phyloP scores from a whole-genome alignment of 805 yeast species.

The Starmerella powellii region DNA sequence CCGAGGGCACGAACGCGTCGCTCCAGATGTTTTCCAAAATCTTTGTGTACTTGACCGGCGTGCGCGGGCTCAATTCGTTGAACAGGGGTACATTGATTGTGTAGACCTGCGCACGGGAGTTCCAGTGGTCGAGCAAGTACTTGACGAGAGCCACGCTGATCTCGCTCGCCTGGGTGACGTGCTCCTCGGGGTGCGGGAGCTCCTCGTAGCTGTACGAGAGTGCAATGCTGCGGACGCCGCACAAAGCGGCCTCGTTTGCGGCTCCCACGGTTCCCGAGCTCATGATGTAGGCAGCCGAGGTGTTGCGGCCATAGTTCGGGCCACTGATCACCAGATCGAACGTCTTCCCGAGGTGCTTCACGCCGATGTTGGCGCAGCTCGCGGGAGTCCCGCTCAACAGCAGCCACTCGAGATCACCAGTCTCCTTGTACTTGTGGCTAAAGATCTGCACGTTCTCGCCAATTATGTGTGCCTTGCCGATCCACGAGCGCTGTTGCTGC shows the following conservation, averaged over 20 bases:
- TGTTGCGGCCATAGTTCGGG: slow-evolving; percentile 90
- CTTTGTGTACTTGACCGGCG: slow-evolving; percentile 64
- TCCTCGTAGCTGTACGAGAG: slow-evolving; percentile 69
- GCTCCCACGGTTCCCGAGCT: slow-evolving; percentile 96
- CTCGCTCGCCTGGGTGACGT: slow-evolving; percentile 52
- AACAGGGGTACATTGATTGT: slow-evolving; percentile 73
- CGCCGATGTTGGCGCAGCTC: slow-evolving; percentile 82
- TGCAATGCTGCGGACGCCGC: slow-evolving; percentile 56
- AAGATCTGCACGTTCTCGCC: slow-evolving; percentile 36
- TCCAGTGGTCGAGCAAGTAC: slow-evolving; percentile 51
- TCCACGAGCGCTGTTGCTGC: slow-evolving; percentile 79
- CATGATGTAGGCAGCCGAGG: slow-evolving; percentile 75
- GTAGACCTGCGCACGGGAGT: slow-evolving; percentile 50
- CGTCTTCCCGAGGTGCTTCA: slow-evolving; percentile 46
- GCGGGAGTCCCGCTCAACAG: slow-evolving; percentile 92
- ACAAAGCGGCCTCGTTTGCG: slow-evolving; percentile 80
- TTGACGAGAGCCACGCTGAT: slow-evolving; percentile 53
- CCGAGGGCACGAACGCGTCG: slow-evolving; percentile 38
- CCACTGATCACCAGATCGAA: slow-evolving; percentile 86
- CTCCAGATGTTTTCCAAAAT: slow-evolving; percentile 73
- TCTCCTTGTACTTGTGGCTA: slow-evolving; percentile 38
- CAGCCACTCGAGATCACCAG: slow-evolving; percentile 42
- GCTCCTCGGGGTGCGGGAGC: slow-evolving; percentile 37
- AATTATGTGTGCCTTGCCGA: slow-evolving; percentile 84
- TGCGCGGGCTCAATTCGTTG: slow-evolving; percentile 41